A percentile compares a stretch with the other conserved stretches of the same genome.
phyloP scores from a whole-genome alignment of 2,329 filamentous ascomycete genomes.

The Pseudogymnoascus sp. region DNA sequence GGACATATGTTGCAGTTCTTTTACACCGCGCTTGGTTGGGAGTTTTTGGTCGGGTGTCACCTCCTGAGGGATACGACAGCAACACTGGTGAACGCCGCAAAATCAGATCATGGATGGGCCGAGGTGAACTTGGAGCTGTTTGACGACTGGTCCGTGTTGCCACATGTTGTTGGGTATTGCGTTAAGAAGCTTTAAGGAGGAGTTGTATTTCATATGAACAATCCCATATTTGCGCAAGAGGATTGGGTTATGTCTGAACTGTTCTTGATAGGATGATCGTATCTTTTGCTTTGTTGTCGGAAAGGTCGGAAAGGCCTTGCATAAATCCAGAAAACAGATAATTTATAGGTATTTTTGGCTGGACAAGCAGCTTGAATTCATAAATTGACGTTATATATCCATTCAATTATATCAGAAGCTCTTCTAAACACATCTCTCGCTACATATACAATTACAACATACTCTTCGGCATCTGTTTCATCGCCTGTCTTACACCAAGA shows the following conservation, averaged over 20 bases:
- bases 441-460: slow-evolving; percentile 51
- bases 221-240: background rate
- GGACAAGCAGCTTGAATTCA: too few relatives aligned
- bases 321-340: background rate
- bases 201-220: background rate
- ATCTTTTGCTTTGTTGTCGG: background rate
- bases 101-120: background rate
- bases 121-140: background rate
- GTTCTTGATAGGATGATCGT: too few relatives aligned
- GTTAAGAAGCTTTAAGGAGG: slow-evolving; percentile 3
- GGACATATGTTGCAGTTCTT: background rate
- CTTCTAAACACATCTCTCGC: background rate
- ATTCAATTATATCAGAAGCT: background rate
- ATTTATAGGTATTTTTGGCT: background rate
- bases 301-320: background rate
- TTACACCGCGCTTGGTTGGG: background rate
- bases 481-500: slow-evolving; percentile 73
- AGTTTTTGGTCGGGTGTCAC: background rate
- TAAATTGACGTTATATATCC: background rate
- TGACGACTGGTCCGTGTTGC: background rate
- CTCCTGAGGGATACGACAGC: background rate
- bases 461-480: slow-evolving; percentile 77
- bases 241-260: too few relatives aligned
- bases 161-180: background rate
- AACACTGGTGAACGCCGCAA: background rate